Evolutionary conservation across 2,329 filamentous ascomycete genomes (phyloP).

Genomic region (Pseudogymnoascus sp.): DNA sequence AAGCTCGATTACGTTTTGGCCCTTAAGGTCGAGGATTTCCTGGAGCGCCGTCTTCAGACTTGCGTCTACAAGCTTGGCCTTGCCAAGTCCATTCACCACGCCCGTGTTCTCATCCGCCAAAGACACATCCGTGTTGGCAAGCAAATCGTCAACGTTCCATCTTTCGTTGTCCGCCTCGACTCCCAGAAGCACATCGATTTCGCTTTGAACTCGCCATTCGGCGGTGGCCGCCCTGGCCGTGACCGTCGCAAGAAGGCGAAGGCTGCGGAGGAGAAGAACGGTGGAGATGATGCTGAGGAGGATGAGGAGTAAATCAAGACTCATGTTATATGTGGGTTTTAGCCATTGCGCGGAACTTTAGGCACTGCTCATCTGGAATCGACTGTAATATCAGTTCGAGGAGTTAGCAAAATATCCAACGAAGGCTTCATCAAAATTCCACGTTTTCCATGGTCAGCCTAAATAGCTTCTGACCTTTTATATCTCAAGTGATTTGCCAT

Average conservation of each 20-base stretch:
- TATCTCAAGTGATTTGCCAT: not conserved
- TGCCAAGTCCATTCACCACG: slow-evolving; percentile 99
- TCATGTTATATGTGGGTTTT: slow-evolving; percentile 15
- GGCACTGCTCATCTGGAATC: slow-evolving; percentile 33
- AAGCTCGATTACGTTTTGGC: slow-evolving; percentile 99
- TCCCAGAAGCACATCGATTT: slow-evolving; percentile 99
- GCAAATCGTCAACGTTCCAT: slow-evolving; percentile 99
- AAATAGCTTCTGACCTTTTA: not conserved
- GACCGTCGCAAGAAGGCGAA: slow-evolving; percentile 99
- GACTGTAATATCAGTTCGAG: slow-evolving; percentile 43
- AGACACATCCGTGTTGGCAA: slow-evolving; percentile 99
- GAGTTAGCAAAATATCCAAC: slow-evolving; percentile 46
- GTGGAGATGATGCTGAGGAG: slow-evolving; percentile 78
- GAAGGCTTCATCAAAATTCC: slow-evolving; percentile 26
- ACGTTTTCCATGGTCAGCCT: not conserved
- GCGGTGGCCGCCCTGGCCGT: slow-evolving; percentile 93
- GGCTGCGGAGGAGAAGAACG: slow-evolving; percentile 81
- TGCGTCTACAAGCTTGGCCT: slow-evolving; percentile 99
- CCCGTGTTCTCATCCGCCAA: slow-evolving; percentile 98
- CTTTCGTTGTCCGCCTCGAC: slow-evolving; percentile 99
- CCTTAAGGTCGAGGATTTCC: slow-evolving; percentile 98
- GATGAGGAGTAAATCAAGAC: slow-evolving; percentile 34
- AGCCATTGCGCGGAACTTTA: slow-evolving; percentile 28
- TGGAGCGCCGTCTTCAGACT: slow-evolving; percentile 99
- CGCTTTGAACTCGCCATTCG: slow-evolving; percentile 92